Base-by-base conservation (phyloP, 2,329 filamentous ascomycete genomes). In the Paracamarosporium sp. region DNA sequence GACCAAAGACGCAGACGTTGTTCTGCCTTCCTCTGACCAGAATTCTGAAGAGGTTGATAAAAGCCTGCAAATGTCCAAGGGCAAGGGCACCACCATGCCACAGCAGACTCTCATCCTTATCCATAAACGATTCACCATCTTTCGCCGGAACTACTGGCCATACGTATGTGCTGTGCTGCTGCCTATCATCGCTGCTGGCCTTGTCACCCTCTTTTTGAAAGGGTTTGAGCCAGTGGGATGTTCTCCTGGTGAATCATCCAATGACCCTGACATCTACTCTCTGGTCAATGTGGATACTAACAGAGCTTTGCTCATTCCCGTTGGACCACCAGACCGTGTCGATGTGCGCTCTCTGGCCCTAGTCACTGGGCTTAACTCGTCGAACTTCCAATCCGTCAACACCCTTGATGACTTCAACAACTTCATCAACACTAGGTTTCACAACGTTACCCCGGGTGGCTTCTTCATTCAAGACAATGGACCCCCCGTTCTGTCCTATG, bases 111-210 rank as follows among this genome's bases (percentile, higher is more conserved):
- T 82, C 70, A 89, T 96, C 1, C 79, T 97, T 6, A 92, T 96
- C 73, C 79, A 82, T 53, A 97, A 97, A 75, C 85, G 93, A 28
- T 79, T 87, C 56, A 92, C 87, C 0, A 89, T 97, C 33, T 81
- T 96, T 50, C 88, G 89, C 66, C 84, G 89, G 33, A 96, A 94
- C 70, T 90, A 88, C 76, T 81, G 94, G 44, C 90, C 92, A 0
- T 93, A 93, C 56, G 70, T 88, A 7, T 87, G 88, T 2, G 92
- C 92, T 0, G 82, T 96, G 35, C 64, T 92, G 0, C 86, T 97
- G 12, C 93, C 93, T 0, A 85, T 97, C 52, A 81, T 92, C 55
- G 90, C 92, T 1, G 90, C 92, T 17, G 92, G 89, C 0, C 79
- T 97, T 15, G 91, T 93, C 0, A 91, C 89, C 3, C 81, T 96